Evolutionary conservation across 2,329 filamentous ascomycete genomes (phyloP), one percentile per base, ranked within the genome.

Genomic region (Exophiala bonariae): DNA sequence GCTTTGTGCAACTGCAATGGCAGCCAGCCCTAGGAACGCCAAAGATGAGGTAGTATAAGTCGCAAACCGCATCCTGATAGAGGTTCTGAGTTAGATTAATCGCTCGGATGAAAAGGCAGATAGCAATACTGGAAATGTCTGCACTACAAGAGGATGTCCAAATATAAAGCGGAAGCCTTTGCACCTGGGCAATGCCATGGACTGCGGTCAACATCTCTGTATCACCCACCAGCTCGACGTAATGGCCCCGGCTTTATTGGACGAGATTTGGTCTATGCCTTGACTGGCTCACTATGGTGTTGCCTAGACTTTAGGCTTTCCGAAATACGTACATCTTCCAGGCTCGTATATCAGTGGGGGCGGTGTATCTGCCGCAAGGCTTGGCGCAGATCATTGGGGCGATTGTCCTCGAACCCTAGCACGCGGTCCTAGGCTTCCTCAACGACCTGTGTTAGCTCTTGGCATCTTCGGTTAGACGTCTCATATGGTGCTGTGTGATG

Each of bases 341-440:
- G 34, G 14, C 34, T 37, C n/a, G 34, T 17, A 37, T 37, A 37
- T 37, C 34, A 37, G n/a, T 37, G 14, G 34, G 34, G 34, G 34
- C 34, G 19, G 34, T 37, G 34, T 17, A 3, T 4, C 34, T 37
- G 34, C 34, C n/a, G 34, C 3, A 37, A 37, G 34, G 34, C 34
- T 37, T 37, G 34, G 34, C n/a, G n/a, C 34, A 10, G 34, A 37
- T 13, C 19, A 37, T 37, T 11, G 34, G 28, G 28, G 28, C n/a
- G 28, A 31, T 31, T 31, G 8, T 31, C 9, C 28, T 31, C n/a
- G 28, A 31, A 31, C 28, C 18, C 34, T 13, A 37, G 14, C 34
- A 37, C 3, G 34, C 34, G n/a, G 34, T 17, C 3, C 4, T 17
- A 37, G 4, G 34, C 34, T 37, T 37, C 34, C 4, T 10, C n/a